Percentiles rank a stretch among this genome's conserved stretches.
These are phyloP conservation scores for Phytophthora capsici DNA, from an alignment of 352 stramenopile genomes.

Conservation along the genomic window DNA sequence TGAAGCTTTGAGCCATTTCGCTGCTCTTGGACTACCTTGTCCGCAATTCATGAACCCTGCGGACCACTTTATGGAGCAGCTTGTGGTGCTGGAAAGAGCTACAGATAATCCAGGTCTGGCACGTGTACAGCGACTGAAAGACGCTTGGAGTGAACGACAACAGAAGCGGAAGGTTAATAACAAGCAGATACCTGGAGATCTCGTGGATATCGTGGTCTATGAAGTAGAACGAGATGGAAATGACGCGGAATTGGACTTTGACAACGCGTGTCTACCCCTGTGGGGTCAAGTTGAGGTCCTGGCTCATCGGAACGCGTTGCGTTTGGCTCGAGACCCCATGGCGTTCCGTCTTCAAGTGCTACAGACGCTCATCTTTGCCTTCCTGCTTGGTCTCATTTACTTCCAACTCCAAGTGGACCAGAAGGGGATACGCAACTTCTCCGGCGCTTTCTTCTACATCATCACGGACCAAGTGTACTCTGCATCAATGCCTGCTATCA, in stretches of 20 bases:
- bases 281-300: constrained; percentile 45
- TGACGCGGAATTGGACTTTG: constrained; percentile 8
- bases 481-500: constrained; percentile 41
- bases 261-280: constrained; percentile 18
- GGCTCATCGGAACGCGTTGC: constrained; percentile 40
- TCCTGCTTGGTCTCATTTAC: constrained; percentile 53
- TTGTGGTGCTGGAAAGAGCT: constrained; percentile 47
- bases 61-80: constrained; percentile 58
- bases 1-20: constrained; percentile 43
- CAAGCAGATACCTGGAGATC: constrained; percentile 8
- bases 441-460: constrained; percentile 54
- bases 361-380: constrained; percentile 43
- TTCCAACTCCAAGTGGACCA: constrained; percentile 48
- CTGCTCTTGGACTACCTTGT: constrained; percentile 35
- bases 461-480: constrained; percentile 50
- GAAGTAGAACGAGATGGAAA: constrained; percentile 23
- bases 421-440: constrained; percentile 48
- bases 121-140: constrained; percentile 38
- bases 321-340: constrained; percentile 39
- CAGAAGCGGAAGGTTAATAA: constrained; percentile 3
- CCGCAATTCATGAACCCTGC: constrained; percentile 53
- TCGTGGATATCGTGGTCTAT: constrained; percentile 33
- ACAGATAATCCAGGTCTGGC: constrained; percentile 37
- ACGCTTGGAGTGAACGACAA: constrained; percentile 28
- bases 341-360: constrained; percentile 34